Percentiles rank a stretch among this genome's conserved stretches.
These are phyloP conservation scores for Rostrohypoxylon terebratum DNA, from an alignment of 495 filamentous ascomycete species.

Conservation along the genomic window DNA sequence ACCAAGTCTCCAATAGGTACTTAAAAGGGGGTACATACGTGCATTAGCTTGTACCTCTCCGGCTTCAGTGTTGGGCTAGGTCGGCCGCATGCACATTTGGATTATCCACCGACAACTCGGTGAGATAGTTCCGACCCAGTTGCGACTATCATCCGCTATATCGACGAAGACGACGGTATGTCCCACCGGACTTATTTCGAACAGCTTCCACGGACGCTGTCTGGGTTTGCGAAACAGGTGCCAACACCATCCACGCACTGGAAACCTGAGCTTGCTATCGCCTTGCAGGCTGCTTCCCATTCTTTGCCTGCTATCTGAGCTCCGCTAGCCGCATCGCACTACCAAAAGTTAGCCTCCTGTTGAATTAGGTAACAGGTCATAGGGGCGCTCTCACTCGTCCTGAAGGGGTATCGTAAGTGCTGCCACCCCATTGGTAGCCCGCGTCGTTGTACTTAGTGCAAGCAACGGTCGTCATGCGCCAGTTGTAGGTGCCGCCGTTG, in stretches of 20 bases:
- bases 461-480: background rate
- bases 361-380: background rate
- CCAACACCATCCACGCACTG: background rate
- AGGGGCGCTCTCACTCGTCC: background rate
- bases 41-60: background rate
- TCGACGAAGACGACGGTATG: background rate
- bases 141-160: too few relatives aligned
- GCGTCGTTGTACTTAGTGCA: background rate
- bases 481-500: background rate
- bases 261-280: background rate
- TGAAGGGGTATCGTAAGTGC: background rate
- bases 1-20: background rate
- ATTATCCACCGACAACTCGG: background rate
- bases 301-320: background rate
- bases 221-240: background rate
- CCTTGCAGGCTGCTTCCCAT: background rate
- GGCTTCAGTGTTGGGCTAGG: background rate
- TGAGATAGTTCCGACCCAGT: too few relatives aligned
- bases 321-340: background rate
- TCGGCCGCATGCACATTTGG: background rate
- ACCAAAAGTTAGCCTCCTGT: background rate
- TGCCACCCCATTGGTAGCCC: background rate
- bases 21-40: background rate
- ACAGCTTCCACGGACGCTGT: background rate
- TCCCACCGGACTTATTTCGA: background rate